A percentile compares a stretch with the other conserved stretches of the same genome.
Conservation (phyloP, 805 yeast species). For the Yarrowia sp. region DNA sequence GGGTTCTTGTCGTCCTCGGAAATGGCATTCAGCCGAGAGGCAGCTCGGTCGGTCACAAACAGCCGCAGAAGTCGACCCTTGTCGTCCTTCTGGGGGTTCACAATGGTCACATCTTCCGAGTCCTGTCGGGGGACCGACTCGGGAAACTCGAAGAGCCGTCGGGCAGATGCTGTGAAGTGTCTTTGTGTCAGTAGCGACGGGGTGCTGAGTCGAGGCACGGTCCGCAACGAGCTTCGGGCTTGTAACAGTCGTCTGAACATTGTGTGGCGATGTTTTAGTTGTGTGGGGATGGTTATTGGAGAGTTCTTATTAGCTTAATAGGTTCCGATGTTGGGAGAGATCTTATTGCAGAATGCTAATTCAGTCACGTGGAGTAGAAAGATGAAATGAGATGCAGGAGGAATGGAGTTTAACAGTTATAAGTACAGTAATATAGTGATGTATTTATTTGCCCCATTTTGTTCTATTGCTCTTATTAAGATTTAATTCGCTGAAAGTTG, state of each 20-base stretch:
- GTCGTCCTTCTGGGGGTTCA: constrained; percentile 48
- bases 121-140: constrained; percentile 29
- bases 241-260: constrained; percentile 22
- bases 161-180: constrained; percentile 24
- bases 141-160: constrained; percentile 36
- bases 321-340: neutral
- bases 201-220: constrained; percentile 8
- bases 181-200: constrained; percentile 13
- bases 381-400: neutral
- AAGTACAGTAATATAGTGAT: neutral
- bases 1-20: constrained; percentile 62
- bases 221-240: constrained; percentile 18
- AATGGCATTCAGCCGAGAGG: constrained; percentile 60
- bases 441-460: neutral
- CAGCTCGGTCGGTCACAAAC: constrained; percentile 53
- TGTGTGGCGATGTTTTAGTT: constrained; percentile 11
- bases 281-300: constrained; percentile 5
- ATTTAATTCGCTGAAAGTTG: neutral
- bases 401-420: too few relatives aligned
- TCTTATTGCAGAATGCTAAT: constrained; percentile 11
- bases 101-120: constrained; percentile 40
- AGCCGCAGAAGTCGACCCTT: constrained; percentile 51
- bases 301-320: neutral
- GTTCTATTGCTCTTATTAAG: neutral
- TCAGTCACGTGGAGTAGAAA: constrained; percentile 18